These are phyloP conservation scores for Botrytis fragariae DNA, from an alignment of 2,329 filamentous ascomycete genomes.

Conservation along the genomic window DNA sequence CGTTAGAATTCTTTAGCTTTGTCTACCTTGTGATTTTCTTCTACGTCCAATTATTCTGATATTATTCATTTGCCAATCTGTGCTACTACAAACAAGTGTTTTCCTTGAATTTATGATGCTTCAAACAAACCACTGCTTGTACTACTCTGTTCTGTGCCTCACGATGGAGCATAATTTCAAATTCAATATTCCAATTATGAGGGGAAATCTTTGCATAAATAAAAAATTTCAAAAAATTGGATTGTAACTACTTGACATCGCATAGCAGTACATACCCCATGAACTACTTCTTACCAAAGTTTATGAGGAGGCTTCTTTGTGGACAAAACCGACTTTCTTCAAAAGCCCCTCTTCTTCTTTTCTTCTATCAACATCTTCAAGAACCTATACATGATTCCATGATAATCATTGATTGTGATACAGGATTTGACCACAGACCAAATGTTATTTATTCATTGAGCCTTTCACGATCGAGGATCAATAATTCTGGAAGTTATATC, in stretches of 20 bases:
- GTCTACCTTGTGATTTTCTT: neutral
- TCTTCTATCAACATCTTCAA: neutral
- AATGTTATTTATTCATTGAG: neutral
- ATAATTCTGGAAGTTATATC: neutral
- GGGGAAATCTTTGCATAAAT: neutral
- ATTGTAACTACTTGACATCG: neutral
- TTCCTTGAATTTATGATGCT: too few relatives aligned
- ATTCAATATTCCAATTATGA: fast-evolving
- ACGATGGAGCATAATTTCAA: neutral
- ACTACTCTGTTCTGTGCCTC: neutral
- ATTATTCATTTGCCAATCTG: neutral
- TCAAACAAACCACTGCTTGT: neutral
- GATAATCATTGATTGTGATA: neutral
- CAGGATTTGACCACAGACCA: neutral
- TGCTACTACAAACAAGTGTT: neutral
- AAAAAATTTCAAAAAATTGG: fast-evolving
- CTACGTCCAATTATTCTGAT: neutral
- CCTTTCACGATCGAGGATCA: neutral
- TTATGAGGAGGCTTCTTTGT: neutral
- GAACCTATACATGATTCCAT: neutral
- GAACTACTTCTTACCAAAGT: neutral
- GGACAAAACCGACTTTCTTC: neutral
- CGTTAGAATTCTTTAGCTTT: fast-evolving
- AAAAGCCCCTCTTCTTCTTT: neutral
- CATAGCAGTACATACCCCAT: neutral